Base-by-base conservation (phyloP, 192 early-diverging fungal species). In the Coemansia sp. region DNA sequence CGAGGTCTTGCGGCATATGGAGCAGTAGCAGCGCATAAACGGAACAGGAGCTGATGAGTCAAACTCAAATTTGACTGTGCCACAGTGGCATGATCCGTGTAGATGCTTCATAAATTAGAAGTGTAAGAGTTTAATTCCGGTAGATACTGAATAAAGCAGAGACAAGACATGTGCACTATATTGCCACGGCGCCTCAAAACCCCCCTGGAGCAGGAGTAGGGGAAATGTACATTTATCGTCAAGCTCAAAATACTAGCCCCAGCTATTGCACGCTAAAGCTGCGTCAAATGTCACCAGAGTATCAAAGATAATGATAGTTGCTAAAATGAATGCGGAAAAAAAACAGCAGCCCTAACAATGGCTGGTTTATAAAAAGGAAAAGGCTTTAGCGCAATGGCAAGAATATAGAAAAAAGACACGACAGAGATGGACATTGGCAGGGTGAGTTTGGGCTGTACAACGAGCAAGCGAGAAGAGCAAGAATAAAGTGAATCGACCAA, bases 61-160 rank as follows among this genome's bases (percentile, higher is more conserved):
- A 12, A 85, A 82, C 59, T 64, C 79, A 54, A 87, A 88, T 26
- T 63, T 60, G 5, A 85, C 72, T 26, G 78, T 82, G 42, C 75
- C 86, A 59, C 87, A 88, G 61, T 88, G 86, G 62, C 87, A 88
- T 12, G 85, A 86, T 9, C 86, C 87, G 56, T 83, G 50, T 22
- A 88, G 65, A 34, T 84, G 75, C 75, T 75, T 68, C 72, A 84
- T 72, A 34, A 0, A 7, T 34, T 6, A 8, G 31, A 34, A 34
- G 8, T 34, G 2, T 2, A 34, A 34, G 31, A 8, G 31, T 34
- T 34, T 34, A 8, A 34, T 34, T 1, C 31, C 8, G 8, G 31
- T 34, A 34, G 8, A 34, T 9, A 1, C 31, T 8, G 7, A 34
- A 34, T 26, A 26, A 34, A 34, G 6, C 31, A 34, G 31, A 34